Evolutionary conservation across 176 grass and related monocot species (phyloP), one percentile per base, ranked within the genome.

Genomic region (Themeda triandra): DNA sequence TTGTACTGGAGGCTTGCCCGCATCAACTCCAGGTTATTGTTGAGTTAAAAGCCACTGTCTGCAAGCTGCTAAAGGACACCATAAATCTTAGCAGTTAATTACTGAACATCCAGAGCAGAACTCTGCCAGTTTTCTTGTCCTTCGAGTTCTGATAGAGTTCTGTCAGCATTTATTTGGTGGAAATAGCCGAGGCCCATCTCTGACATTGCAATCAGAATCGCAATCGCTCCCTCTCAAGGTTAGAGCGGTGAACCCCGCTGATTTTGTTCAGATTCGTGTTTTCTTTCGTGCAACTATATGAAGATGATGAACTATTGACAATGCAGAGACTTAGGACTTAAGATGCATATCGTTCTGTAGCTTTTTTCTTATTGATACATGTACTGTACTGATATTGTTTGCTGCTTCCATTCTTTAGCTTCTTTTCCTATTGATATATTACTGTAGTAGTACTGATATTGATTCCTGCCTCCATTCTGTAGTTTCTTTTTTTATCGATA

Each of bases 51-150:
- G 86, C 80, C 60, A 92, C 82, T 23, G 36, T 94, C 60, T 64
- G 80, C 80, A 94, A 92, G 80, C 82, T 97, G 36, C 71, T 97
- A n/a, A 90, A 84, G 82, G 94, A 97, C 79, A 84, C 86, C 74
- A 73, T 97, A 83, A 94, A 84, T 82, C 89, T 97, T 36, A 97
- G 89, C 81, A 87, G 8, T 59, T 88, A n/a, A 83, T 35, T 82
- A 6, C 28, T 41, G 32, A 41, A 39, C 33, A 84, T 69, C 23
- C 23, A 12, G 63, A 72, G 37, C 44, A 58, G 13, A 51, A 27
- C 14, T 32, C 11, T 0, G 2, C 59, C 3, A 82, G 13, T 21
- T 77, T 85, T 46, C 35, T 49, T 69, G 48, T 23, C 9, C 37
- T 48, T 69, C 4, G 33, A 74, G 46, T 37, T 70, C 13, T 53